Evolutionary conservation across 2,329 filamentous ascomycete species (phyloP).

Genomic region (Trichoderma atroviride): DNA sequence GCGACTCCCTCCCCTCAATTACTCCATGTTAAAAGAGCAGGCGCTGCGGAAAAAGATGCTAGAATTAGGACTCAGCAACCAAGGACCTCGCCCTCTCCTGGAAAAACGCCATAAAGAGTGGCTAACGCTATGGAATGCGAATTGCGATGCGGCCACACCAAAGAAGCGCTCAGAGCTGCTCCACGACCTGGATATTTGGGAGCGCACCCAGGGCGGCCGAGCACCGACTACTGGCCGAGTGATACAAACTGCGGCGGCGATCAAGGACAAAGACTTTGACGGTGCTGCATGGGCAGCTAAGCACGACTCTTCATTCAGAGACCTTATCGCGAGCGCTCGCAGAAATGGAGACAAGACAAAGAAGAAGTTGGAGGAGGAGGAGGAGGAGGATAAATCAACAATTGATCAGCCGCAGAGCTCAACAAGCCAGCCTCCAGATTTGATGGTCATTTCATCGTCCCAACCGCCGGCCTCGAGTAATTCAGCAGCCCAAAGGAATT

Average conservation of each 20-base stretch:
- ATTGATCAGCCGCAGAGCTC: not conserved
- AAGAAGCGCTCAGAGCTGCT: slow-evolving; percentile 72
- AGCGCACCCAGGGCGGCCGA: slow-evolving; percentile 73
- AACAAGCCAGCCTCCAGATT: not conserved
- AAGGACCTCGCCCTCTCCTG: slow-evolving; percentile 69
- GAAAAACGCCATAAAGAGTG: slow-evolving; percentile 87
- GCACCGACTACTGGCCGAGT: slow-evolving; percentile 46
- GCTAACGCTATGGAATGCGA: slow-evolving; percentile 95
- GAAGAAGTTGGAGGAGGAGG: slow-evolving; percentile 35
- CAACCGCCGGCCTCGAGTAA: not conserved
- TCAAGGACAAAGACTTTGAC: slow-evolving; percentile 91
- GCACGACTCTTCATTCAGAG: slow-evolving; percentile 75
- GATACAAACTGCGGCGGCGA: slow-evolving; percentile 44
- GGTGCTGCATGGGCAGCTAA: slow-evolving; percentile 71
- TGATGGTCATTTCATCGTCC: slow-evolving; percentile 1
- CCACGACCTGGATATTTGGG: slow-evolving; percentile 82
- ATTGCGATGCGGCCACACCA: slow-evolving; percentile 81
- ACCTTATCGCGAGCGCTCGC: slow-evolving; percentile 76
- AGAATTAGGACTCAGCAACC: slow-evolving; percentile 75
- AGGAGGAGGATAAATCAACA: slow-evolving; percentile 26
- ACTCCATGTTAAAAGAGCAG: slow-evolving; percentile 80
- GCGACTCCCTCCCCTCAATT: slow-evolving; percentile 79
- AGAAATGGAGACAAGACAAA: slow-evolving; percentile 52
- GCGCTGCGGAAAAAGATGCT: slow-evolving; percentile 77
- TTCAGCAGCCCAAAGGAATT: not conserved